These are phyloP conservation scores for Haplosporangium sp. DNA, from an alignment of 371 early-diverging fungal species.

Conservation along the genomic window DNA sequence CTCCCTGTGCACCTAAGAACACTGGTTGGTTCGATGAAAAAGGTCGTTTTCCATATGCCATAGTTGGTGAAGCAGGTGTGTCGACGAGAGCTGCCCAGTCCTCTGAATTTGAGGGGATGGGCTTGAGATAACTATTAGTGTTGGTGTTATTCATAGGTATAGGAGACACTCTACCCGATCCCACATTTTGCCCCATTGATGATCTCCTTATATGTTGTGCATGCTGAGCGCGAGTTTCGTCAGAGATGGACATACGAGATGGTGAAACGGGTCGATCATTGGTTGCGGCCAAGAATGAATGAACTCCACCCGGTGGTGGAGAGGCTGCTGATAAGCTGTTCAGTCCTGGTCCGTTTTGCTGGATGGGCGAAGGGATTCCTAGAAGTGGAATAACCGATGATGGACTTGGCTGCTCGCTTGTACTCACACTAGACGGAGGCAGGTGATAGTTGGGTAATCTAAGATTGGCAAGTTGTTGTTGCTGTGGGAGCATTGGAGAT, in stretches of 20 bases:
- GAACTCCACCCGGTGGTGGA: constrained; percentile 4
- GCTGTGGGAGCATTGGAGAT: neutral
- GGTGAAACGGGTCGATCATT: constrained; percentile 3
- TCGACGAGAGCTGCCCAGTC: constrained; percentile 49
- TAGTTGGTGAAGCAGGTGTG: constrained; percentile 25
- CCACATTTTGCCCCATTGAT: constrained; percentile 5
- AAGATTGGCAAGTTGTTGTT: neutral
- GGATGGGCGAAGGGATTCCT: constrained; percentile 29
- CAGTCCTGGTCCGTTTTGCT: neutral
- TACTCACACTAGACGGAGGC: constrained; percentile 8
- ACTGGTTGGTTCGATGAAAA: constrained; percentile 6
- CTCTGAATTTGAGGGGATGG: constrained; percentile 34
- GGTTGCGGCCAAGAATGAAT: neutral
- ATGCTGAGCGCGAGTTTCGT: constrained; percentile 24
- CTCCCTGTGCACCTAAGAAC: constrained; percentile 5
- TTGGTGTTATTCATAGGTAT: constrained; percentile 5
- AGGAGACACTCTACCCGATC: constrained; percentile 24
- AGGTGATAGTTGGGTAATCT: neutral
- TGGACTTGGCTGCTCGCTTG: constrained; percentile 12
- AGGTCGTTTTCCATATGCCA: neutral
- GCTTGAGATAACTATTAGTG: constrained; percentile 15
- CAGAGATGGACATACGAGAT: constrained; percentile 16
- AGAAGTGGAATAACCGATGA: constrained; percentile 23
- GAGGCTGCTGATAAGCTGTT: neutral
- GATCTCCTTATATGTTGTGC: constrained; percentile 20